phyloP scores from a whole-genome alignment of 2,329 filamentous ascomycete genomes.

The Fusarium annulatum region DNA sequence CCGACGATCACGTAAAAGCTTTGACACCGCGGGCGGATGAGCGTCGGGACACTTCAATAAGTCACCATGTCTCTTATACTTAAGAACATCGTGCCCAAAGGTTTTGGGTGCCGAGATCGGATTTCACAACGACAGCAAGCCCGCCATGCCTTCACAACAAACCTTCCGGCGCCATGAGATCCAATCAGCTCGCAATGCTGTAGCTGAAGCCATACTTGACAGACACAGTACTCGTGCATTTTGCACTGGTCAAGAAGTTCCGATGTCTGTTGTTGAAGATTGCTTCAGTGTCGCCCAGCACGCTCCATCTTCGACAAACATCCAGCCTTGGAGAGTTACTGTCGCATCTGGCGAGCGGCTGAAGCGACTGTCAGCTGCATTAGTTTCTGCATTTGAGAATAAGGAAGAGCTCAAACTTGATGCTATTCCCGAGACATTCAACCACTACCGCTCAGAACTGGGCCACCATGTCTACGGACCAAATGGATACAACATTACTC shows the following conservation, averaged over 20 bases:
- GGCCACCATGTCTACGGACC: conserved; percentile 26
- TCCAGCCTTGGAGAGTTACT: conserved; percentile 19
- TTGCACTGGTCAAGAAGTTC: conserved; percentile 3
- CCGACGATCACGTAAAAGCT: not conserved
- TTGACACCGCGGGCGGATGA: not conserved
- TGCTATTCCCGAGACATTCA: conserved; percentile 13
- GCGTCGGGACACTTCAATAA: rapidly evolving
- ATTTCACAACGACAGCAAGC: not conserved
- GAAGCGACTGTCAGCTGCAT: not conserved
- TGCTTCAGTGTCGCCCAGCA: conserved; percentile 24
- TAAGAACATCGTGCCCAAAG: not conserved
- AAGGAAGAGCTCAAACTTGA: conserved; percentile 1
- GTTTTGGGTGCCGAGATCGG: not conserved
- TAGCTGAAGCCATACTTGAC: conserved; percentile 5
- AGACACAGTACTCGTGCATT: conserved; percentile 17
- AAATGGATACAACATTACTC: conserved; percentile 25
- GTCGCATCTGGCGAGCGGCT: conserved; percentile 9
- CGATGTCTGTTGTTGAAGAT: not conserved
- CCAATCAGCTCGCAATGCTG: not conserved
- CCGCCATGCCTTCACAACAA: not conserved
- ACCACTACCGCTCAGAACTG: conserved; percentile 20
- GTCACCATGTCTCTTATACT: not conserved
- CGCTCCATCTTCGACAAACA: conserved; percentile 18
- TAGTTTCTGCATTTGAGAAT: not conserved
- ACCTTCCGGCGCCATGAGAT: not conserved